Conservation (phyloP, 345 rosid species). For the Hirschfeldia incana region DNA sequence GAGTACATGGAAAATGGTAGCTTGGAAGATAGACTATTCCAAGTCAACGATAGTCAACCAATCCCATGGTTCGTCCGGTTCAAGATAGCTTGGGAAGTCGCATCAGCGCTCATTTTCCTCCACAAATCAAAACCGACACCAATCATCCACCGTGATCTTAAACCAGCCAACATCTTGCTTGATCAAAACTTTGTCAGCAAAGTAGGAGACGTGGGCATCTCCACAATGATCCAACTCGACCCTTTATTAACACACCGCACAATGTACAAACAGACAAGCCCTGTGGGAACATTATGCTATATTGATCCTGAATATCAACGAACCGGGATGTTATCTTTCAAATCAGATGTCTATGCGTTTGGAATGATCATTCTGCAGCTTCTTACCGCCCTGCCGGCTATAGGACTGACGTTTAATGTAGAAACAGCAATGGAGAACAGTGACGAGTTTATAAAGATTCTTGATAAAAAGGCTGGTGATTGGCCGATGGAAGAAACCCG, state of each 20-base stretch:
- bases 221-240: background rate
- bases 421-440: background rate
- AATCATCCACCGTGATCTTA: background rate
- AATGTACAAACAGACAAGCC: background rate
- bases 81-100: background rate
- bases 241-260: background rate
- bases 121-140: background rate
- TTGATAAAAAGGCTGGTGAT: background rate
- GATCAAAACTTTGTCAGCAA: background rate
- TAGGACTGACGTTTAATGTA: background rate
- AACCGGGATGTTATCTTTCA: background rate
- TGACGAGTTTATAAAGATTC: background rate
- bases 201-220: background rate
- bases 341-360: background rate
- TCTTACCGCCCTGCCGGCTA: background rate
- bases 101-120: background rate
- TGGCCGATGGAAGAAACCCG: background rate
- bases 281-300: background rate
- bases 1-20: background rate
- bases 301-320: background rate
- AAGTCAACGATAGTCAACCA: background rate
- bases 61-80: background rate
- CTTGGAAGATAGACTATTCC: background rate
- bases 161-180: background rate
- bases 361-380: background rate